These are phyloP conservation scores for Trapa bicornis DNA, from an alignment of 345 rosid species.

Conservation along the genomic window DNA sequence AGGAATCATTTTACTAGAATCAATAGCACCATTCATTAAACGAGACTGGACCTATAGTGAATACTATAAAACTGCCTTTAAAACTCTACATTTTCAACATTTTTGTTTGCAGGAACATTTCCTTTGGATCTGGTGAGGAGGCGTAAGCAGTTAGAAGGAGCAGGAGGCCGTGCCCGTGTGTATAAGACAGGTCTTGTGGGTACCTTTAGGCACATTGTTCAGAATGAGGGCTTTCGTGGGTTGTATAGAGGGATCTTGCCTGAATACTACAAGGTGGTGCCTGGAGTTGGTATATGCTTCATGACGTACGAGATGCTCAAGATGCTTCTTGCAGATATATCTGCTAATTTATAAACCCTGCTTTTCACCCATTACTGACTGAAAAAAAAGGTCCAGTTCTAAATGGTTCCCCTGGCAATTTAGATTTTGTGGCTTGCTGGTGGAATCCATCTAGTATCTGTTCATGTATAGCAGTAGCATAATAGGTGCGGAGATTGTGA, in stretches of 20 bases:
- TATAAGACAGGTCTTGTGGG: slow-evolving; percentile 66
- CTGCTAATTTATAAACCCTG: slow-evolving; percentile 24
- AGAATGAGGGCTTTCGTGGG: slow-evolving; percentile 59
- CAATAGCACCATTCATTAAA: too few species aligned
- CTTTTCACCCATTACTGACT: slow-evolving; percentile 11
- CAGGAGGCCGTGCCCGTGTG: slow-evolving; percentile 61
- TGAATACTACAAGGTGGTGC: slow-evolving; percentile 89
- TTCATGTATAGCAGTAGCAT: neutral
- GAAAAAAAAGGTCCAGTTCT: neutral
- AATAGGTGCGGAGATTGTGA: neutral
- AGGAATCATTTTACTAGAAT: neutral
- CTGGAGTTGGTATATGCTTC: slow-evolving; percentile 87
- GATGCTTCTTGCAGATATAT: slow-evolving; percentile 40
- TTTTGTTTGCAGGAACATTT: slow-evolving; percentile 52
- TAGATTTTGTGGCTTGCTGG: neutral
- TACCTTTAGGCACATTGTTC: slow-evolving; percentile 47
- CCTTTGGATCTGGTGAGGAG: slow-evolving; percentile 92
- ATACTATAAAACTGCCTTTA: neutral
- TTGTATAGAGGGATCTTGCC: slow-evolving; percentile 85
- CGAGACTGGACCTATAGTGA: neutral
- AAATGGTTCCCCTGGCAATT: neutral
- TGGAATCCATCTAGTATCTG: neutral
- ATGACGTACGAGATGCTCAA: slow-evolving; percentile 87
- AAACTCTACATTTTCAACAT: neutral
- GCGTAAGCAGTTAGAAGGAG: slow-evolving; percentile 86